phyloP scores from a whole-genome alignment of 495 filamentous ascomycete genomes.

The Paragyromitra xinjiangensis region DNA sequence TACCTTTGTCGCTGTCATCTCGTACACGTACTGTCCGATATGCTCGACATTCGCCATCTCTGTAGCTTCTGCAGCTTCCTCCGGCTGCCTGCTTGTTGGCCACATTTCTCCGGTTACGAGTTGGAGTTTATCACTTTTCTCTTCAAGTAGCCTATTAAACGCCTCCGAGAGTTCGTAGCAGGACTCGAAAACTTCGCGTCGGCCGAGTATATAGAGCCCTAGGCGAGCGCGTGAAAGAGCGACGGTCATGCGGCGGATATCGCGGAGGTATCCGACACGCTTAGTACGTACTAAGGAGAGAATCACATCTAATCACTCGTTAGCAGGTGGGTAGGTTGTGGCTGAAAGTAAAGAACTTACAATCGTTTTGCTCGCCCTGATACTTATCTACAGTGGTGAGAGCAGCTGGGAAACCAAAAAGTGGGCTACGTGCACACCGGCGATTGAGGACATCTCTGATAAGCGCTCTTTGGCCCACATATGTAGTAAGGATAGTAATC shows the following conservation, averaged over 20 bases:
- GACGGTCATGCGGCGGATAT: constrained; percentile 92
- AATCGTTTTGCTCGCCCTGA: constrained; percentile 99
- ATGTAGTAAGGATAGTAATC: constrained; percentile 91
- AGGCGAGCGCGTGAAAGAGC: constrained; percentile 94
- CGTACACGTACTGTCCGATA: constrained; percentile 94
- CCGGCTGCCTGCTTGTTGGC: constrained; percentile 70
- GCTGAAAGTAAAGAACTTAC: constrained; percentile 65
- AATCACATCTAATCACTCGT: constrained; percentile 75
- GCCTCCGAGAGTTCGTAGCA: constrained; percentile 88
- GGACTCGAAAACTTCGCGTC: constrained; percentile 85
- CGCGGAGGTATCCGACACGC: constrained; percentile 89
- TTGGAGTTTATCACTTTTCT: constrained; percentile 77
- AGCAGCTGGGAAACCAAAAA: constrained; percentile 90
- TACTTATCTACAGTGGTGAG: constrained; percentile 98
- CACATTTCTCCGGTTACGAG: constrained; percentile 87
- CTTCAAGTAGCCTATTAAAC: constrained; percentile 74
- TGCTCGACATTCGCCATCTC: constrained; percentile 93
- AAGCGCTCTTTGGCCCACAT: constrained; percentile 91
- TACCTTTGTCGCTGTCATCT: constrained; percentile 91
- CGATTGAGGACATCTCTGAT: constrained; percentile 89
- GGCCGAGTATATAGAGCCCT: constrained; percentile 91
- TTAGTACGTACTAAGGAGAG: constrained; percentile 89
- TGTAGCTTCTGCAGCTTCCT: constrained; percentile 67
- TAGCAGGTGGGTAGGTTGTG: background rate
- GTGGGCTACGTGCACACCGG: constrained; percentile 78